Base-by-base conservation (phyloP, 2,329 filamentous ascomycete species). In the Fusarium abutilonis region DNA sequence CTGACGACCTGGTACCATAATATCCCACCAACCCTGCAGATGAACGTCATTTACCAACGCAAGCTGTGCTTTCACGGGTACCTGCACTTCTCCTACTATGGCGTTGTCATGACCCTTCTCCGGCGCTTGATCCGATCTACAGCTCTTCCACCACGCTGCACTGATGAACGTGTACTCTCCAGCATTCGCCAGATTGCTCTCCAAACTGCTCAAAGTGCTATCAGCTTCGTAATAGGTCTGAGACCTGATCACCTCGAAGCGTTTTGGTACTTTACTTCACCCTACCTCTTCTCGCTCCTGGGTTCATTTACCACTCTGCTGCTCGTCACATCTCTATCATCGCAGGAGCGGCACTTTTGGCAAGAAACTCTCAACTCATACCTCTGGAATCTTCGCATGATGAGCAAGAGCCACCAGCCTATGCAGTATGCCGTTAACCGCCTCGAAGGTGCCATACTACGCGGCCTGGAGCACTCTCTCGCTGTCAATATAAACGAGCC, bases 1-100 rank as follows among this genome's bases (percentile, higher is more conserved):
- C 68, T 84, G n/a, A 79, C 79, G 29, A 74, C 75, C 43, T 83
- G 81, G 81, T 80, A 78, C 47, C 73, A 77, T 23, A 75, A 64
- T 23, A 71, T 83, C 8, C 80, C 80, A 0, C 73, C 78, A 9
- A 75, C 74, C 40, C 73, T 82, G 15, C 78, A 80, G 44, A 78
- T 83, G 69, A 77, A 80, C 46, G 66, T 77, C 11, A 71, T 73
- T 4, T 75, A 76, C 54, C 73, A 77, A 40, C 71, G 78, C 54
- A 79, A 78, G 60, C 65, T 80, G n/a, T 78, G 74, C 42, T 74
- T 73, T 46, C 72, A 73, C 36, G 72, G 79, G 4, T 78, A 77
- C 34, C 68, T 82, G 11, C 77, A 81, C 51, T 74, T 82, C 17
- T 79, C 78, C 10, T 82, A 81, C 67, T 77, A 81, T 56, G 79